A percentile compares a stretch with the other conserved stretches of the same genome.
Evolutionary conservation across 2,329 filamentous ascomycete species (phyloP).

Genomic region (Colletotrichum magnum): DNA sequence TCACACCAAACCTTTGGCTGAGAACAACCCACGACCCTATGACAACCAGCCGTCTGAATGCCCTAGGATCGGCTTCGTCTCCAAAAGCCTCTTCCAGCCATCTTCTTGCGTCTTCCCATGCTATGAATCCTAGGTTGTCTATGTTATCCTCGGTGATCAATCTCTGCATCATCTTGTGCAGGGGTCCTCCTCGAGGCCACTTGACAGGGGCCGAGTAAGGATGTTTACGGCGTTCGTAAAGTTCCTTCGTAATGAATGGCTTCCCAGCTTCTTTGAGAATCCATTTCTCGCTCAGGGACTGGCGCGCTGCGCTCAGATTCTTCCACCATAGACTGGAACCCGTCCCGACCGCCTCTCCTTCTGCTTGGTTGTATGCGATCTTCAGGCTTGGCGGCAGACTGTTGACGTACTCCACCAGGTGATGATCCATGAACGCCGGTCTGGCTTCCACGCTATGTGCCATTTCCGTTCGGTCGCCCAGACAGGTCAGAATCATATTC

Average conservation of each 20-base stretch:
- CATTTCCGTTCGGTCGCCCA: slow-evolving; percentile 55
- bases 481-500: slow-evolving; percentile 47
- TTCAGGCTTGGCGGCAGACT: slow-evolving; percentile 30
- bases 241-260: slow-evolving; percentile 59
- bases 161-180: slow-evolving; percentile 52
- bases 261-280: slow-evolving; percentile 60
- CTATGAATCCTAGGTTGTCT: slow-evolving; percentile 55
- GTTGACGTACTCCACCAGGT: slow-evolving; percentile 47
- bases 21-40: slow-evolving; percentile 34
- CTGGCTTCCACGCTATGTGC: slow-evolving; percentile 53
- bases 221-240: slow-evolving; percentile 64
- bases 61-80: slow-evolving; percentile 47
- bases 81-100: slow-evolving; percentile 52
- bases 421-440: slow-evolving; percentile 52
- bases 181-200: slow-evolving; percentile 58
- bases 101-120: slow-evolving; percentile 54
- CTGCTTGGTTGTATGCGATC: slow-evolving; percentile 11
- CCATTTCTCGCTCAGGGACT: slow-evolving; percentile 61
- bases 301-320: slow-evolving; percentile 33
- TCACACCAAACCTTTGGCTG: slow-evolving; percentile 26
- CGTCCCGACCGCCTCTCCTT: slow-evolving; percentile 18
- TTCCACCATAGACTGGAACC: slow-evolving; percentile 38
- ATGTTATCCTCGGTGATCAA: slow-evolving; percentile 55
- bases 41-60: slow-evolving; percentile 23
- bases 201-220: slow-evolving; percentile 60